These are phyloP conservation scores for Phytomonas serpens DNA, from an alignment of 208 protist genomes.

Conservation along the genomic window DNA sequence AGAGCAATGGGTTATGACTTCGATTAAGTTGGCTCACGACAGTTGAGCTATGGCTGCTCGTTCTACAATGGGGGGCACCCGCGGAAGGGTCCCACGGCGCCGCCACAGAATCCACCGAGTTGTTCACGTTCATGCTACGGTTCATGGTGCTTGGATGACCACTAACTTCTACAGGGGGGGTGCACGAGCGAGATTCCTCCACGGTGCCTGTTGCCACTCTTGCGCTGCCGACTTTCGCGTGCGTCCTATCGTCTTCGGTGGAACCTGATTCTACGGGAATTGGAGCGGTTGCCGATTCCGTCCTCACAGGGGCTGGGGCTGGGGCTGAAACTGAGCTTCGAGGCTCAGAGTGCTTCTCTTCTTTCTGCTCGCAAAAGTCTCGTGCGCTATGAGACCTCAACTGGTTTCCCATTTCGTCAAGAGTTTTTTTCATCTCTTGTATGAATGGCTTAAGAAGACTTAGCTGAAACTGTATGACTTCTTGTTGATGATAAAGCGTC, in stretches of 20 bases:
- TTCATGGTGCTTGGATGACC: background rate
- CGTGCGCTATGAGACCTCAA: background rate
- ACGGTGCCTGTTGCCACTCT: background rate
- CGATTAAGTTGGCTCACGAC: constrained; percentile 41
- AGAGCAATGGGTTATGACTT: constrained; percentile 64
- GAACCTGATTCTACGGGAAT: background rate
- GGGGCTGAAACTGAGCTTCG: background rate
- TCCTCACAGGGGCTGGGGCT: background rate
- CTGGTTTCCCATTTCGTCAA: constrained; percentile 1
- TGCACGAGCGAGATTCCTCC: constrained; percentile 54
- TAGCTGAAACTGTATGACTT: constrained; percentile 73
- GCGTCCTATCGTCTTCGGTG: background rate
- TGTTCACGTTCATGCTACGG: constrained; percentile 20
- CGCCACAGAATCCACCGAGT: constrained; percentile 54
- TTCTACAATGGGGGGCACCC: background rate
- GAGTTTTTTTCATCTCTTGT: constrained; percentile 37
- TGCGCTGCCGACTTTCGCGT: background rate
- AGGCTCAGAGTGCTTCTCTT: background rate
- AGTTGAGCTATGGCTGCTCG: constrained; percentile 23
- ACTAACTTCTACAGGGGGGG: constrained; percentile 28
- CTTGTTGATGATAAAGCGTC: constrained; percentile 77
- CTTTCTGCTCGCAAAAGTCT: background rate
- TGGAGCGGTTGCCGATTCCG: constrained; percentile 1
- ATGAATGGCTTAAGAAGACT: constrained; percentile 63
- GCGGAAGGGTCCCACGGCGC: constrained; percentile 51